These are phyloP conservation scores for Colletotrichum graminicola DNA, from an alignment of 2,329 filamentous ascomycete species.

Conservation along the genomic window DNA sequence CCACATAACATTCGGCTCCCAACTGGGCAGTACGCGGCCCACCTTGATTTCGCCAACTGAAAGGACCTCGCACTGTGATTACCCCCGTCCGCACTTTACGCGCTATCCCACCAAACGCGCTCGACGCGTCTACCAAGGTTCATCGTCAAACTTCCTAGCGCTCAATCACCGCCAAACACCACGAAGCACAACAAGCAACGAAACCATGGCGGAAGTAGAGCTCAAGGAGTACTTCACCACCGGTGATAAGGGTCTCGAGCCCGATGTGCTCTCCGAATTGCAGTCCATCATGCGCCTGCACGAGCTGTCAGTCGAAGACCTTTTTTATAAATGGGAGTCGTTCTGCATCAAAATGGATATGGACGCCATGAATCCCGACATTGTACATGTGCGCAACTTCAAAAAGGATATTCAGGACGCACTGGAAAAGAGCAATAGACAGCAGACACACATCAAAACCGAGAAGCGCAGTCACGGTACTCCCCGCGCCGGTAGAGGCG, in stretches of 20 bases:
- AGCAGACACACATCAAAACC: conserved; percentile 70
- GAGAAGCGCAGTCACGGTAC: conserved; percentile 73
- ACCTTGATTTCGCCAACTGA: not conserved
- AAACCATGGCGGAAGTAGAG: conserved; percentile 48
- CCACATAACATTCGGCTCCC: conserved; percentile 1
- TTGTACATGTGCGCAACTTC: conserved; percentile 80
- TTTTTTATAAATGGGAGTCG: conserved; percentile 99
- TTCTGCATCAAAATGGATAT: conserved; percentile 95
- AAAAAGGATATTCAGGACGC: conserved; percentile 89
- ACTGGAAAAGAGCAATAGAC: conserved; percentile 80
- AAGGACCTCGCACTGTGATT: conserved; percentile 14
- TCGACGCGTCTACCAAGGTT: conserved; percentile 24
- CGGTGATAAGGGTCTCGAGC: conserved; percentile 71
- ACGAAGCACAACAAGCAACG: conserved; percentile 11
- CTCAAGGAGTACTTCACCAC: conserved; percentile 67
- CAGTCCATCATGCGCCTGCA: conserved; percentile 89
- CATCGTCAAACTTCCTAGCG: conserved; percentile 15
- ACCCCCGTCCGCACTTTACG: conserved; percentile 37
- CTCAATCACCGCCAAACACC: conserved; percentile 7
- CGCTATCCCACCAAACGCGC: conserved; percentile 22
- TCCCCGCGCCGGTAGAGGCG: conserved; percentile 69
- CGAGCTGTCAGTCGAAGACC: conserved; percentile 82
- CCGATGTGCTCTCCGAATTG: conserved; percentile 85
- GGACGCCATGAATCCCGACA: conserved; percentile 78
- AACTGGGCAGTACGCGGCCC: not conserved